phyloP scores from a whole-genome alignment of 1,284 basidiomycete genomes.

The Phylloporus sp. region DNA sequence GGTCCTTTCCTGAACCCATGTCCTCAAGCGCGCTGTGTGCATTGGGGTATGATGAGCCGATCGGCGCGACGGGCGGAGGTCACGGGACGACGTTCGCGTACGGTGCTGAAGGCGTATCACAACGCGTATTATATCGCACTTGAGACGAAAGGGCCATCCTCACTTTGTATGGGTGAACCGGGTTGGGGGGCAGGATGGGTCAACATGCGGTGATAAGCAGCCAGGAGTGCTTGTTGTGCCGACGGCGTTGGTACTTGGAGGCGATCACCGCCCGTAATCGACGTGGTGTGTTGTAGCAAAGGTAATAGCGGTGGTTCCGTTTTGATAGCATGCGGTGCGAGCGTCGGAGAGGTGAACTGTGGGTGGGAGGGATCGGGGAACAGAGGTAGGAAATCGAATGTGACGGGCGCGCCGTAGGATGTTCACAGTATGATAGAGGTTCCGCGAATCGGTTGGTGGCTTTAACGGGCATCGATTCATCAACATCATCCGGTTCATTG shows the following conservation, averaged over 20 bases:
- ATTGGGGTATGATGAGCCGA: constrained; percentile 35
- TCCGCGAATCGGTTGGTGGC: constrained; percentile 17
- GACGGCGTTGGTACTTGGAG: constrained; percentile 60
- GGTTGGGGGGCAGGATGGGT: constrained; percentile 51
- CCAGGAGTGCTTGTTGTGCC: no score
- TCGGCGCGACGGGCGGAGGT: constrained; percentile 51
- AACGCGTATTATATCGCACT: constrained; percentile 59
- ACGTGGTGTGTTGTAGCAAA: constrained; percentile 37
- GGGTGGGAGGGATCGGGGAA: constrained; percentile 50
- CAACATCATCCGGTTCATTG: constrained; percentile 31
- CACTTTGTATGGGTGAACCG: constrained; percentile 59
- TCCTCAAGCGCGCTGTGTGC: constrained; percentile 25
- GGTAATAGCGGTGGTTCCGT: constrained; percentile 37
- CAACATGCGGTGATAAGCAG: constrained; percentile 68
- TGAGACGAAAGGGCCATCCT: constrained; percentile 66
- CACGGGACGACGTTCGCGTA: constrained; percentile 56
- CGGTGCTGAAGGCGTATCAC: constrained; percentile 68
- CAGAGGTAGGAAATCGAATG: constrained; percentile 41
- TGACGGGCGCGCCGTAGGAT: no score
- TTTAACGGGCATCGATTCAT: constrained; percentile 20
- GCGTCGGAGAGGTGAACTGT: constrained; percentile 38
- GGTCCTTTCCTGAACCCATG: no score
- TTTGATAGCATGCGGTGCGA: constrained; percentile 37
- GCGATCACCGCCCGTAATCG: constrained; percentile 53
- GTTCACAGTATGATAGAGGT: constrained; percentile 30